Evolutionary conservation across 1,284 basidiomycete genomes (phyloP), one percentile per base, ranked within the genome.

Genomic region (Pseudozyma thailandica): DNA sequence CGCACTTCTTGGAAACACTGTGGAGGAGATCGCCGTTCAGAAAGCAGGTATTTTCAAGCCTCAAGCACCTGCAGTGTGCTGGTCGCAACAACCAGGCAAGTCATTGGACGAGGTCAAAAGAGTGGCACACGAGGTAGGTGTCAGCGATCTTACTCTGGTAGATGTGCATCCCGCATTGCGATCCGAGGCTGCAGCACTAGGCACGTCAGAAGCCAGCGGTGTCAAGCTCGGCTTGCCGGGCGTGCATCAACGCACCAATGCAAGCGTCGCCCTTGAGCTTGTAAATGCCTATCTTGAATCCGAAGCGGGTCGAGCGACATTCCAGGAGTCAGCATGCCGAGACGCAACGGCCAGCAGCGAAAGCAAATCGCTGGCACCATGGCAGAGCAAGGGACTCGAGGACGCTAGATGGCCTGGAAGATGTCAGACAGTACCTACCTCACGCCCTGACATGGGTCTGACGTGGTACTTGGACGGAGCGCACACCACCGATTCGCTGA

Each of bases 21-120:
- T 98, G 10, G 85, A 87, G 55, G 91, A 95, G 78, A 98, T 99
- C 72, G 93, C 94, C 1, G 89, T 88, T 86, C 96, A 98, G 81
- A 99, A 99, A 83, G 93, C 91, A 25, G 96, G 96, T 1, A 98
- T 99, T 54, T 98, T 91, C 85, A 99, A 99, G 87, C 84, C 88
- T 81, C 90, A 88, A 23, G 92, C 92, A 0, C 92, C 92, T 1
- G 96, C 96, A 2, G 85, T 95, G 47, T 90, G 90, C 2, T 91
- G 96, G 5, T 83, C 87, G 42, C 93, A 97, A 46, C 95, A 98
- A 81, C 89, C 90, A 3, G 82, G 84, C 16, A 89, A 90, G 60
- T 91, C 88, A 0, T 84, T 91, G 76, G 85, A 86, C 27, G 88
- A 92, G 15, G 85, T 98, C 28, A 83, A 85, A 68, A 83, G 88